Percentiles rank a stretch among this genome's conserved stretches.
These are phyloP conservation scores for Malus sieversii DNA, from an alignment of 306 rosid species.

Conservation along the genomic window DNA sequence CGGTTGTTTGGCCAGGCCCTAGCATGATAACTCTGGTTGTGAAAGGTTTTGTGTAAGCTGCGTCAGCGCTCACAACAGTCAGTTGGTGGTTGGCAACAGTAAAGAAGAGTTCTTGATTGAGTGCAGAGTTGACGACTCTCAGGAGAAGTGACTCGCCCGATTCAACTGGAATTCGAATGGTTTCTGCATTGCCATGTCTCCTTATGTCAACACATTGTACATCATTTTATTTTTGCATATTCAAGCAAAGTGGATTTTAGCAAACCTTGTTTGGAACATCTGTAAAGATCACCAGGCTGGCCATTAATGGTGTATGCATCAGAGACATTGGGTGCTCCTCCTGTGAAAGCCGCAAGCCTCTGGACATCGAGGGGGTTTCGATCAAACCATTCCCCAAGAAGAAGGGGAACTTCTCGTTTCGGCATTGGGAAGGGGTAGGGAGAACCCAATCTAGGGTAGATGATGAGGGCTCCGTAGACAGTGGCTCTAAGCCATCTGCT, in stretches of 20 bases:
- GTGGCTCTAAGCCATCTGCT: slow-evolving; percentile 81
- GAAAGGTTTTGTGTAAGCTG: slow-evolving; percentile 67
- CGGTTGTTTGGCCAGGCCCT: slow-evolving; percentile 87
- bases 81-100: slow-evolving; percentile 68
- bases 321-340: slow-evolving; percentile 75
- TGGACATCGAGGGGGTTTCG: slow-evolving; percentile 59
- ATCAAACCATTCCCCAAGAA: slow-evolving; percentile 84
- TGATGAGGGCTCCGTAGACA: slow-evolving; percentile 78
- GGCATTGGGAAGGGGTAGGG: slow-evolving; percentile 76
- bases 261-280: slow-evolving; percentile 71
- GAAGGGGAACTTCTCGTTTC: slow-evolving; percentile 50
- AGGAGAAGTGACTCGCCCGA: slow-evolving; percentile 63
- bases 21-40: slow-evolving; percentile 55
- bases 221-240: background rate
- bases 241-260: background rate
- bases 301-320: slow-evolving; percentile 80
- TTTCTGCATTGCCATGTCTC: slow-evolving; percentile 41
- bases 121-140: slow-evolving; percentile 70
- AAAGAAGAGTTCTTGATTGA: slow-evolving; percentile 80
- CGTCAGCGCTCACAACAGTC: slow-evolving; percentile 74
- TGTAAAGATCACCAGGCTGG: slow-evolving; percentile 84
- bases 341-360: slow-evolving; percentile 59
- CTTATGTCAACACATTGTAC: background rate
- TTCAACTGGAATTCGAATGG: slow-evolving; percentile 44
- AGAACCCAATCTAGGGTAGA: slow-evolving; percentile 62